phyloP scores from a whole-genome alignment of 305 asterid species.

The Solanum hybrid region DNA sequence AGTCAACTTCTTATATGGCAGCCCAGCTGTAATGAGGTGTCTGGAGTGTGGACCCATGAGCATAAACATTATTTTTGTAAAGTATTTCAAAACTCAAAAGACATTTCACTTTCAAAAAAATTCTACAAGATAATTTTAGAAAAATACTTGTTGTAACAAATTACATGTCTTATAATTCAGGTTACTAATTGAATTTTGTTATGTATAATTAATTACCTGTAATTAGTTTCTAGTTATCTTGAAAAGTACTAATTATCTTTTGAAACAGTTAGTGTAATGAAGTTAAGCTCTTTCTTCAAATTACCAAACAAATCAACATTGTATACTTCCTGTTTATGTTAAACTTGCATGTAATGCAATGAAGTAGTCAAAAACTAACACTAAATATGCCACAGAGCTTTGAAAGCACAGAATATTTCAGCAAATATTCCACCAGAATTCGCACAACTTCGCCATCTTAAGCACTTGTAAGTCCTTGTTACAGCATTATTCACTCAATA shows the following conservation, averaged over 20 bases:
- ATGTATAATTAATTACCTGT: neutral
- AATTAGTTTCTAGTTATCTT: neutral
- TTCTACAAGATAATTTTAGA: neutral
- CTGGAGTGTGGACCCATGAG: slow-evolving; percentile 27
- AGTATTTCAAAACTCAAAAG: neutral
- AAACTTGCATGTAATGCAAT: neutral
- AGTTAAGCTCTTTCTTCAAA: neutral
- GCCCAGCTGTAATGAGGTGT: slow-evolving; percentile 46
- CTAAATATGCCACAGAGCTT: slow-evolving; percentile 39
- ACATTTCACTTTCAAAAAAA: neutral
- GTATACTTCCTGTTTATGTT: neutral
- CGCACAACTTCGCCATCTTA: slow-evolving; percentile 61
- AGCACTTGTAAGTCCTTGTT: slow-evolving; percentile 46
- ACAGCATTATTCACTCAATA: neutral
- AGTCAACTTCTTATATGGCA: slow-evolving; percentile 23
- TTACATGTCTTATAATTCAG: neutral
- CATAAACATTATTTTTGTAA: neutral
- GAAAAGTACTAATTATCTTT: neutral
- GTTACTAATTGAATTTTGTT: neutral
- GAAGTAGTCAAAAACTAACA: neutral
- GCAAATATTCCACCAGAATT: slow-evolving; percentile 63
- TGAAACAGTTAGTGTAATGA: neutral
- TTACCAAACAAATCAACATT: neutral
- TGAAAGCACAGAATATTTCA: slow-evolving; percentile 71
- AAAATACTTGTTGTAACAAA: neutral